A percentile compares a stretch with the other conserved stretches of the same genome.
Evolutionary conservation across 2,329 filamentous ascomycete species (phyloP).

Genomic region (Microascus cirrosus): DNA sequence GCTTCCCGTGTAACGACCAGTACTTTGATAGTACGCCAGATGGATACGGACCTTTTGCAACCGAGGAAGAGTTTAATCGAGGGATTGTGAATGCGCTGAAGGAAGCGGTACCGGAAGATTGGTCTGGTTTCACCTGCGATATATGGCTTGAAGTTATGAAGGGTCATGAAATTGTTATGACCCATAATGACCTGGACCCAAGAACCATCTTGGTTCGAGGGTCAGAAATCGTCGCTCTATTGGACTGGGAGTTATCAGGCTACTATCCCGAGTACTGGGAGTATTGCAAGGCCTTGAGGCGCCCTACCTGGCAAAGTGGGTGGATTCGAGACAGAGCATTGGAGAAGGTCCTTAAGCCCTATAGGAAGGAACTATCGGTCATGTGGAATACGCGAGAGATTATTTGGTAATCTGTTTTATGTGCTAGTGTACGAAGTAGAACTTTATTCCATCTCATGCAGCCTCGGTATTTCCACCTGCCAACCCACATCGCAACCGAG

Average conservation of each 20-base stretch:
- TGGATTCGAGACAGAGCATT: slow-evolving; percentile 1
- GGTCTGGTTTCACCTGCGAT: slow-evolving; percentile 6
- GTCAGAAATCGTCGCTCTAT: slow-evolving; percentile 22
- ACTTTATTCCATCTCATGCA: neutral
- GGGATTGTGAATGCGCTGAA: slow-evolving; percentile 10
- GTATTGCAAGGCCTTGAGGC: slow-evolving; percentile 7
- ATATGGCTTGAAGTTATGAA: slow-evolving; percentile 9
- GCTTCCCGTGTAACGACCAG: slow-evolving; percentile 10
- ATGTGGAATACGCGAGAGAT: neutral
- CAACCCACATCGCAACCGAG: neutral
- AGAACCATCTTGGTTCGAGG: slow-evolving; percentile 23
- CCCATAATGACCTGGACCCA: slow-evolving; percentile 30
- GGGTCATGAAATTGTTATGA: slow-evolving; percentile 21
- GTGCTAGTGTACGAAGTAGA: neutral
- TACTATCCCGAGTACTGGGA: slow-evolving; percentile 23
- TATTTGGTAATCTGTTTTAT: neutral
- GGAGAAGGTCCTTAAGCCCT: neutral
- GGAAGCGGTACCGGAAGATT: slow-evolving; percentile 2
- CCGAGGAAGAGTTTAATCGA: slow-evolving; percentile 11
- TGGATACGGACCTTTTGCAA: slow-evolving; percentile 9
- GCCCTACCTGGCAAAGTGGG: slow-evolving; percentile 3
- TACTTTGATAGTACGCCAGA: slow-evolving; percentile 8
- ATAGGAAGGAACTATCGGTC: neutral
- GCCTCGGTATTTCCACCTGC: neutral
- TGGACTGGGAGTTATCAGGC: slow-evolving; percentile 29